Percentiles rank a stretch among this genome's conserved stretches.
phyloP scores from a whole-genome alignment of 768 basidiomycete genomes.

The Gyrodon lividus region DNA sequence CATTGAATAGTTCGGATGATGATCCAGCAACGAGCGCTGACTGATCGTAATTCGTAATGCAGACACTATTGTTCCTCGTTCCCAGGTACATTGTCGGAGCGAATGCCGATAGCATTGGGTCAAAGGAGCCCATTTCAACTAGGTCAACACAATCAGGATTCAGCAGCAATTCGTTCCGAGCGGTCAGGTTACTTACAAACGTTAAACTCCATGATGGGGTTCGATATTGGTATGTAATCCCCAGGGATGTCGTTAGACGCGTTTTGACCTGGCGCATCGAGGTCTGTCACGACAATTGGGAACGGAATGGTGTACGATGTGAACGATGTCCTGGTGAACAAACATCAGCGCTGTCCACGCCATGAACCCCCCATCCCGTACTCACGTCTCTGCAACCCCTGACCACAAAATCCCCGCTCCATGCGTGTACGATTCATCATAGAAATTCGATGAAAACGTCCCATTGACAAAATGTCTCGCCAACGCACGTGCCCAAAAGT shows the following conservation, averaged over 20 bases:
- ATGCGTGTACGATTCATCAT: constrained; percentile 28
- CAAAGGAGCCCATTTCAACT: constrained; percentile 44
- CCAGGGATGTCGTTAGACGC: constrained; percentile 18
- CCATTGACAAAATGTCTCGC: constrained; percentile 41
- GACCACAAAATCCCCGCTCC: constrained; percentile 38
- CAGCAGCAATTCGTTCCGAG: neutral
- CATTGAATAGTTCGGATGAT: constrained; percentile 38
- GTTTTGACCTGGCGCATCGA: constrained; percentile 26
- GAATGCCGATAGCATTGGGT: constrained; percentile 45
- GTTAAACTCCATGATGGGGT: constrained; percentile 37
- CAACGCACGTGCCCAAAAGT: constrained; percentile 27
- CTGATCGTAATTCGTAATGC: constrained; percentile 38
- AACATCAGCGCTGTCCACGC: constrained; percentile 1
- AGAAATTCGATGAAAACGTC: constrained; percentile 33
- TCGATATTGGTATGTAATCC: constrained; percentile 29
- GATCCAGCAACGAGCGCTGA: constrained; percentile 37
- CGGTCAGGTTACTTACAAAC: constrained; percentile 21
- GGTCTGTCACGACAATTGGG: constrained; percentile 36
- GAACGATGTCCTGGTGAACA: constrained; percentile 30
- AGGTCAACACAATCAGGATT: neutral
- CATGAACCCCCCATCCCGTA: neutral
- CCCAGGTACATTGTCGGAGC: constrained; percentile 46
- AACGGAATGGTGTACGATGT: constrained; percentile 36
- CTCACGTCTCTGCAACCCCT: constrained; percentile 32
- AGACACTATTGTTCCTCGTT: constrained; percentile 31